These are phyloP conservation scores for Lithohypha guttulata DNA, from an alignment of 2,329 filamentous ascomycete species.

Conservation along the genomic window DNA sequence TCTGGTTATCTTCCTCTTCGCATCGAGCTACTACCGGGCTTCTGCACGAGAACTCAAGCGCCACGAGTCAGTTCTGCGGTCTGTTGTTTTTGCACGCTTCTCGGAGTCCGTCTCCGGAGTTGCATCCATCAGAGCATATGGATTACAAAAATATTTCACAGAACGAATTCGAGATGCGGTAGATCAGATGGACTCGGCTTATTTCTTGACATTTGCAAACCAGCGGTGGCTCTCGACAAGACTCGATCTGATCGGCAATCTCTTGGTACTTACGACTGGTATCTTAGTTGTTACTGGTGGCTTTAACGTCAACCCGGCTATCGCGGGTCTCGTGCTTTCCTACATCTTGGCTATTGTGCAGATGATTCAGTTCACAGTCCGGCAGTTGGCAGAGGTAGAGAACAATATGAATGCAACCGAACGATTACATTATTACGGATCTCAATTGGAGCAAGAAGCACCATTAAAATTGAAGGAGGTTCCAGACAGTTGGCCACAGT, in stretches of 20 bases:
- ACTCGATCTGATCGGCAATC: constrained; percentile 71
- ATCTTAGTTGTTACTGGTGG: constrained; percentile 87
- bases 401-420: constrained; percentile 98
- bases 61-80: constrained; percentile 80
- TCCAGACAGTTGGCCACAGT: constrained; percentile 68
- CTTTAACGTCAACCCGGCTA: constrained; percentile 74
- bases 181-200: constrained; percentile 86
- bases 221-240: constrained; percentile 85
- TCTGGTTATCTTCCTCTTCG: constrained; percentile 66
- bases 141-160: constrained; percentile 65
- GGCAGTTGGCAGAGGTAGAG: constrained; percentile 89
- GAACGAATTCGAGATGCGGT: constrained; percentile 59
- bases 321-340: constrained; percentile 75
- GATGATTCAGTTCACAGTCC: constrained; percentile 90
- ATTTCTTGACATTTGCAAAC: constrained; percentile 90
- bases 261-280: constrained; percentile 76
- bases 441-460: constrained; percentile 76
- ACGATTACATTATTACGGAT: constrained; percentile 81
- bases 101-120: constrained; percentile 76
- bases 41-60: constrained; percentile 92
- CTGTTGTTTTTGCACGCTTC: constrained; percentile 81
- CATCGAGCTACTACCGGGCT: constrained; percentile 76
- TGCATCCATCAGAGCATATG: constrained; percentile 81
- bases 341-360: constrained; percentile 91
- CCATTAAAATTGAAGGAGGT: constrained; percentile 66